Base-by-base conservation (phyloP, 441 rosid species). In the Gossypium schwendimanii region DNA sequence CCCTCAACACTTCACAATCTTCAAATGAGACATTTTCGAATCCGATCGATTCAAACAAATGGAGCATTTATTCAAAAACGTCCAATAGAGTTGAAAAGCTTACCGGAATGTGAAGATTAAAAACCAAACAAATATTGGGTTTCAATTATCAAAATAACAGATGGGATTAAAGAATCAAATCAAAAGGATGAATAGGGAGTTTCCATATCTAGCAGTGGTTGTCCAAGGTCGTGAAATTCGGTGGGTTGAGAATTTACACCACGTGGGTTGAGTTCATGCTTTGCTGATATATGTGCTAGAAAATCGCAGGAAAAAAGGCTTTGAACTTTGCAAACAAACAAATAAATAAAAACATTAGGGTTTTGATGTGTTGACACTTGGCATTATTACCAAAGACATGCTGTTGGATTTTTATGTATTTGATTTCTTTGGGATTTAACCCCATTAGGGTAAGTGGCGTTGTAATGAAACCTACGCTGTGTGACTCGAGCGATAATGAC, bases 261-360 rank as follows among this genome's bases (percentile, higher is more conserved):
- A 67, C 71, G 24, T 49, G 59, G 71, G 2, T 26, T 67, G 36
- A 49, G 8, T 67, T 26, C 57, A 65, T 67, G 15, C 54, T 23
- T 66, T n/a, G 39, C 1, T 47, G 41, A 66, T 24, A 23, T 23
- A 47, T 49, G 44, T n/a, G 23, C 59, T 15, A 28, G 14, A 26
- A 67, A 49, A 15, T 26, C 15, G 71, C 41, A 8, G 24, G n/a
- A 3, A 20, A n/a, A 67, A 54, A 0, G 7, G 12, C 45, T n/a
- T 2, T 4, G 4, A 28, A 14, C 18, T 26, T 55, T 9, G 28
- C 33, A 55, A 20, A 2, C 12, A 20, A 55, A 20, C 0, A 28
- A 28, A 28, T 0, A 2, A 3, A 21, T 21, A 1, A 1, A 9
- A 55, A 20, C 59, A 3, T 1, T 10, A 6, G 12, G n/a, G 1